Conservation (phyloP, 208 protist genomes). For the Acanthamoeba royreba region DNA sequence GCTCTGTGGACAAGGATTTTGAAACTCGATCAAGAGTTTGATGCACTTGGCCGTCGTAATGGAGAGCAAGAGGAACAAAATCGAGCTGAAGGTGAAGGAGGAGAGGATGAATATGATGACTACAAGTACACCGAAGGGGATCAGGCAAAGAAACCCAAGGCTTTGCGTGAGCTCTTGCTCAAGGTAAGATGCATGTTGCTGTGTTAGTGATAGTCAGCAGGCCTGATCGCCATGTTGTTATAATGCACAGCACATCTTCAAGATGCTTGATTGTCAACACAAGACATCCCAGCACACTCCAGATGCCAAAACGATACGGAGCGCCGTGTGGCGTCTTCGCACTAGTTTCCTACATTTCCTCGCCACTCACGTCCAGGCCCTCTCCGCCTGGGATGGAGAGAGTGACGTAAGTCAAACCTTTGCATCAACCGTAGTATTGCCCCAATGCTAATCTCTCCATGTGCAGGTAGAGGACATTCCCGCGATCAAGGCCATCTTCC, state of each 20-base stretch:
- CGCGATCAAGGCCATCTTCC: neutral
- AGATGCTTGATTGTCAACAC: conserved; percentile 7
- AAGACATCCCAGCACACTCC: neutral
- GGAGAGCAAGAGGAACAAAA: neutral
- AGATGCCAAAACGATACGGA: neutral
- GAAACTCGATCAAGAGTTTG: neutral
- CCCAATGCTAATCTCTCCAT: neutral
- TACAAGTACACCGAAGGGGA: neutral
- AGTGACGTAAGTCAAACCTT: neutral
- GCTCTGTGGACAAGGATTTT: neutral
- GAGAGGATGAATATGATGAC: neutral
- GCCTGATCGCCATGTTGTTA: neutral
- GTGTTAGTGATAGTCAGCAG: too few species aligned
- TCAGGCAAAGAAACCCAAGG: neutral
- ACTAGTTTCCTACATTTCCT: neutral
- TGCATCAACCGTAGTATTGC: too few species aligned
- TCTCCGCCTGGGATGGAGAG: neutral
- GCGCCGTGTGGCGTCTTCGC: neutral
- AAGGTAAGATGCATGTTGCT: too few species aligned
- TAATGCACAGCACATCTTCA: neutral
- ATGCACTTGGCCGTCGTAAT: neutral
- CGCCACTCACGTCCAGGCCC: neutral
- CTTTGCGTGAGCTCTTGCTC: neutral
- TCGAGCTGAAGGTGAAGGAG: neutral
- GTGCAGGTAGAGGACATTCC: neutral